A percentile compares a stretch with the other conserved stretches of the same genome.
phyloP scores from a whole-genome alignment of 2,329 filamentous ascomycete species.

The Teratosphaeria viscida region DNA sequence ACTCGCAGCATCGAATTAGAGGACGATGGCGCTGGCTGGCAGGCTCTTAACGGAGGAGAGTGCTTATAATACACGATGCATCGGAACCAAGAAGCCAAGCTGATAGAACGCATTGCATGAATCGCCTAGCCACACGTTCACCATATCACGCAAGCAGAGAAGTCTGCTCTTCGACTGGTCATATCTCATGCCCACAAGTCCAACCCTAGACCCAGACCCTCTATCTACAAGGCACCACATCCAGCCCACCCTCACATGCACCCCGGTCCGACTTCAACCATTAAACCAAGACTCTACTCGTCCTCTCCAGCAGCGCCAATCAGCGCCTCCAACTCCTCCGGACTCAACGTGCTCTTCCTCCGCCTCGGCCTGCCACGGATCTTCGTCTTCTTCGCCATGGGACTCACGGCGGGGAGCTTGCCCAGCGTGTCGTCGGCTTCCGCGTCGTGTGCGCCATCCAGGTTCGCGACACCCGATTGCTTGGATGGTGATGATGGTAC shows the following conservation, averaged over 20 bases:
- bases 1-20: too few relatives aligned
- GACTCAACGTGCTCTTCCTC: slow-evolving; percentile 63
- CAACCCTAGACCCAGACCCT: not conserved
- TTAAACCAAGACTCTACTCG: not conserved
- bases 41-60: too few relatives aligned
- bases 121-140: too few relatives aligned
- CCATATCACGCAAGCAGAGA: too few relatives aligned
- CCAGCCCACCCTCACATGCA: not conserved
- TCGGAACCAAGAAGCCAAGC: too few relatives aligned
- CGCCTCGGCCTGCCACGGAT: slow-evolving; percentile 49
- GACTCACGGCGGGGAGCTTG: slow-evolving; percentile 25
- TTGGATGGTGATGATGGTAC: not conserved
- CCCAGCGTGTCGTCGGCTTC: slow-evolving; percentile 20
- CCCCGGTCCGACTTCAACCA: too few relatives aligned
- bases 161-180: too few relatives aligned
- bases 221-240: not conserved
- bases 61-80: too few relatives aligned
- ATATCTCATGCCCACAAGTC: too few relatives aligned
- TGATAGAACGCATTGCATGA: too few relatives aligned
- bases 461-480: slow-evolving; percentile 2
- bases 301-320: not conserved
- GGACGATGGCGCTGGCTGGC: too few relatives aligned
- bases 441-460: slow-evolving; percentile 21
- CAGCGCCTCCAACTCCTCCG: slow-evolving; percentile 55
- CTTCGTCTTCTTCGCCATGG: slow-evolving; percentile 34